phyloP scores from a whole-genome alignment of 2,329 filamentous ascomycete species.

The Pseudogymnoascus sp. region DNA sequence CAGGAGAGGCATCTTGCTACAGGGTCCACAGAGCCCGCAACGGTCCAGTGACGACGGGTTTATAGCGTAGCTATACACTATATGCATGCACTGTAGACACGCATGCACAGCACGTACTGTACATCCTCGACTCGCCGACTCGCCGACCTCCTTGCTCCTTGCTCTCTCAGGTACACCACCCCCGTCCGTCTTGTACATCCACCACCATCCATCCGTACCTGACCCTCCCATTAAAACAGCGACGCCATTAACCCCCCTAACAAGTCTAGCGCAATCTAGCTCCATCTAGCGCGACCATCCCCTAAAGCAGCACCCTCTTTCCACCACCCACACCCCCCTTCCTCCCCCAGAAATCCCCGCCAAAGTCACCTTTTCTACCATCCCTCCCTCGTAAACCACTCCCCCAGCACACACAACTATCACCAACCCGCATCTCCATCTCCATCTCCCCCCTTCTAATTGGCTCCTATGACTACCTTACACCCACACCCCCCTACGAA shows the following conservation, averaged over 20 bases:
- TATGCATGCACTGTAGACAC: not conserved
- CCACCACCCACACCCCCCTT: not conserved
- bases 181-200: not conserved
- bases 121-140: not conserved
- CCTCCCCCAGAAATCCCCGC: not conserved
- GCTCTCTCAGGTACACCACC: not conserved
- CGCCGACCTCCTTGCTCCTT: too few species aligned
- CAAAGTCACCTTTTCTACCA: too few species aligned
- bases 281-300: not conserved
- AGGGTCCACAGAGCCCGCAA: not conserved
- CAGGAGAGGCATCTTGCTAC: not conserved
- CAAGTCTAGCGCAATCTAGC: not conserved
- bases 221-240: not conserved
- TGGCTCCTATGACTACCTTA: not conserved
- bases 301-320: not conserved
- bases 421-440: not conserved
- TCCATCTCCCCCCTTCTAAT: not conserved
- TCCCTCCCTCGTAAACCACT: too few species aligned
- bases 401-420: too few species aligned
- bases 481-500: not conserved
- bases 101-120: not conserved
- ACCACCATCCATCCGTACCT: not conserved
- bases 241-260: not conserved
- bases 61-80: not conserved
- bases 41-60: not conserved